These are phyloP conservation scores for Myriangium duriaei DNA, from an alignment of 2,329 filamentous ascomycete genomes.

Conservation along the genomic window DNA sequence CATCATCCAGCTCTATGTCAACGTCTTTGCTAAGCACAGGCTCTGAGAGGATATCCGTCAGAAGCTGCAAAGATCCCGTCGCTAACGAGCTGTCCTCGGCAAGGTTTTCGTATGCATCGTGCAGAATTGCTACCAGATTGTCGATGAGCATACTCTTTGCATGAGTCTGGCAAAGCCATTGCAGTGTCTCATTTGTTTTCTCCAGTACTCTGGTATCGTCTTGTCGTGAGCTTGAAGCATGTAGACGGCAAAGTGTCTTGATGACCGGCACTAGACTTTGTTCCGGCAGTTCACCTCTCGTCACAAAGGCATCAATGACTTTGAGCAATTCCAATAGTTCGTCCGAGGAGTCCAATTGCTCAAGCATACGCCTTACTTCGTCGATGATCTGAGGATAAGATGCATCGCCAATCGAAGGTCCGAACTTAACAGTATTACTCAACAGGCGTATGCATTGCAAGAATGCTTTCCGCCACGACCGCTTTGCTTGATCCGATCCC, in stretches of 20 bases:
- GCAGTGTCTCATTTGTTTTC: slow-evolving; percentile 11
- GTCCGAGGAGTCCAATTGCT: background rate
- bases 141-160: slow-evolving; percentile 10
- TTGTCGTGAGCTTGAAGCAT: slow-evolving; percentile 2
- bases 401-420: slow-evolving; percentile 5
- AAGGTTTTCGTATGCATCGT: background rate
- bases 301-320: slow-evolving; percentile 8
- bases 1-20: slow-evolving; percentile 4
- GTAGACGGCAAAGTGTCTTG: slow-evolving; percentile 3
- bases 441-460: slow-evolving; percentile 2
- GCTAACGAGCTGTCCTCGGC: background rate
- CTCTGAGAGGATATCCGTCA: slow-evolving; percentile 7
- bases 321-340: slow-evolving; percentile 1
- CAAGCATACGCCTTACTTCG: slow-evolving; percentile 5
- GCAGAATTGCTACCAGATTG: slow-evolving; percentile 4
- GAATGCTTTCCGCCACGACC: background rate
- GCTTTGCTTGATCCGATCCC: background rate
- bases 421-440: slow-evolving; percentile 5
- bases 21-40: slow-evolving; percentile 1
- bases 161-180: slow-evolving; percentile 11
- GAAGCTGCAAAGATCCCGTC: slow-evolving; percentile 5
- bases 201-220: slow-evolving; percentile 1
- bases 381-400: slow-evolving; percentile 5
- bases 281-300: slow-evolving; percentile 7
- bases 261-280: slow-evolving; percentile 2